Conservation (phyloP, 768 basidiomycete genomes). For the Amanita molliuscula region DNA sequence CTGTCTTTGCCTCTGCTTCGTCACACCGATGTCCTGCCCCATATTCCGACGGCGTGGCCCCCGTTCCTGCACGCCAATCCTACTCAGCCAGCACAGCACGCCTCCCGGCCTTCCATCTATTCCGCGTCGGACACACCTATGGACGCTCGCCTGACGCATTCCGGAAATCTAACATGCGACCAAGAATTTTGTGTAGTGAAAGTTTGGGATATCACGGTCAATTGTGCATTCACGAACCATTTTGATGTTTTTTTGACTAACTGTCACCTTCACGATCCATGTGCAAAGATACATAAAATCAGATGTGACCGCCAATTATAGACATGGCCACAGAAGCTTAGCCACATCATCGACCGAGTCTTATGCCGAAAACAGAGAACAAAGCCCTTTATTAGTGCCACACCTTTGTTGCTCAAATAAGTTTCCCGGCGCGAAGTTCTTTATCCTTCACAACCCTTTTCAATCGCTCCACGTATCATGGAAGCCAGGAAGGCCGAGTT, state of each 20-base stretch:
- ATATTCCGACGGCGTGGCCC: neutral
- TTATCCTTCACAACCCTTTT: neutral
- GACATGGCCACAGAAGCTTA: neutral
- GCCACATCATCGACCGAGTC: neutral
- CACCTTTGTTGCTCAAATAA: neutral
- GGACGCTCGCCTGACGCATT: constrained; percentile 6
- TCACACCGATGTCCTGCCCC: neutral
- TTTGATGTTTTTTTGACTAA: no score
- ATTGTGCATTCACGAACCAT: no score
- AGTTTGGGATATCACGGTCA: no score
- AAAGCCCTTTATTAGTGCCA: neutral
- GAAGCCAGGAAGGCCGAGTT: constrained; percentile 35
- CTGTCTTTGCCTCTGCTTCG: neutral
- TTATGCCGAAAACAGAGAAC: neutral
- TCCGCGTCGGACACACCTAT: constrained; percentile 7
- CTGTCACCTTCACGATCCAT: no score
- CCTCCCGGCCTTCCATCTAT: constrained; percentile 7
- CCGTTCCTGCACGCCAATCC: neutral
- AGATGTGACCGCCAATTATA: neutral
- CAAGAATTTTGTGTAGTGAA: no score
- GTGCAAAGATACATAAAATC: neutral
- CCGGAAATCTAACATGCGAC: constrained; percentile 3
- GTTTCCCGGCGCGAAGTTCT: neutral
- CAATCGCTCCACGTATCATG: neutral
- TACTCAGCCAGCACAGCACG: neutral